phyloP scores from a whole-genome alignment of 306 rosid species.

The Pyrus communis region DNA sequence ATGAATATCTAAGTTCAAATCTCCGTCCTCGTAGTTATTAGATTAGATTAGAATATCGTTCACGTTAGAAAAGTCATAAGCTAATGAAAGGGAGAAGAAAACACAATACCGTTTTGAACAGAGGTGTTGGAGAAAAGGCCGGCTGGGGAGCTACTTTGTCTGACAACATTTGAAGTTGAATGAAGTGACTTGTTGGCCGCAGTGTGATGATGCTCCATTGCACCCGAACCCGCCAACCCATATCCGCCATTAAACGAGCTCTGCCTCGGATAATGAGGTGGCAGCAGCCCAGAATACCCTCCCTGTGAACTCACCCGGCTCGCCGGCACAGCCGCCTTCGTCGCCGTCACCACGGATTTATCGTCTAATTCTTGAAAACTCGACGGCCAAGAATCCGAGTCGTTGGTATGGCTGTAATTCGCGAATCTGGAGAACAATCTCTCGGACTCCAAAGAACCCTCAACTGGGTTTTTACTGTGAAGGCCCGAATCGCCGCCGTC shows the following conservation, averaged over 20 bases:
- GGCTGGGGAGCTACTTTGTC: constrained; percentile 63
- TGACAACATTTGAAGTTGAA: constrained; percentile 23
- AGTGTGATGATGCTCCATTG: constrained; percentile 26
- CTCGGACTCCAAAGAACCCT: constrained; percentile 32
- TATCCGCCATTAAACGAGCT: constrained; percentile 34
- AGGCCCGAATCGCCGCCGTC: constrained; percentile 14
- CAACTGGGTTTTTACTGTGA: constrained; percentile 9
- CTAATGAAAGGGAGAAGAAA: background rate
- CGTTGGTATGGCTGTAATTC: constrained; percentile 14
- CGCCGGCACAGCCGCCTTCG: constrained; percentile 2
- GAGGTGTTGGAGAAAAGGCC: constrained; percentile 48
- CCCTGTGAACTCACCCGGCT: constrained; percentile 35
- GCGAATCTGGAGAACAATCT: constrained; percentile 39
- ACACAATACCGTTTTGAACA: constrained; percentile 47
- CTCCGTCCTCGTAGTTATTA: background rate
- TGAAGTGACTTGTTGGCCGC: constrained; percentile 16
- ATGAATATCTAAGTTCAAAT: background rate
- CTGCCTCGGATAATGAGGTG: constrained; percentile 82
- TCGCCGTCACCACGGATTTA: constrained; percentile 14
- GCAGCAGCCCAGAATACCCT: constrained; percentile 42
- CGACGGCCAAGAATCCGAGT: constrained; percentile 26
- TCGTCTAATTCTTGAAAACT: constrained; percentile 28
- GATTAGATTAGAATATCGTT: background rate
- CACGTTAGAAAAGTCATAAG: background rate
- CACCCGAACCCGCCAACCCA: constrained; percentile 41